Conservation (phyloP, 2,329 filamentous ascomycete genomes). For the Colletotrichum trifolii region DNA sequence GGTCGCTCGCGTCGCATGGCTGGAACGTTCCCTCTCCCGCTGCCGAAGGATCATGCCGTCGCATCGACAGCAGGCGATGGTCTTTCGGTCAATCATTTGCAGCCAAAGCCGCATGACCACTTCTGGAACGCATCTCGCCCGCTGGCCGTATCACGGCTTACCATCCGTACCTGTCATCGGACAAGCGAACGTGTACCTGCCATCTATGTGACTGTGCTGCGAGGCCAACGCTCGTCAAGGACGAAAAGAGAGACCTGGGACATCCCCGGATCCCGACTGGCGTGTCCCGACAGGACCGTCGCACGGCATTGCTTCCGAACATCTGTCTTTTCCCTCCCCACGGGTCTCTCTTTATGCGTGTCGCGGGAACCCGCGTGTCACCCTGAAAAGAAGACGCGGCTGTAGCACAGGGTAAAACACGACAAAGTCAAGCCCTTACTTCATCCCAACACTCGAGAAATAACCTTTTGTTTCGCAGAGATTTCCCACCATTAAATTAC, state of each 20-base stretch:
- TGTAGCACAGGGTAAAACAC: constrained; percentile 1
- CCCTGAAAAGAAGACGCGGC: background rate
- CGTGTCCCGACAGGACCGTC: constrained; percentile 13
- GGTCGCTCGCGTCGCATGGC: no score
- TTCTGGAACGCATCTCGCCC: no score
- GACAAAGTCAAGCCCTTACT: constrained; percentile 1
- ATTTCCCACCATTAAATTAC: background rate
- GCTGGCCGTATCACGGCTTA: no score
- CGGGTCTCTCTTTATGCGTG: constrained; percentile 18
- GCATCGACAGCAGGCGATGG: no score
- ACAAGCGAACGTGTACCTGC: no score
- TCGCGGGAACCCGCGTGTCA: constrained; percentile 13
- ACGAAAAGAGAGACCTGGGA: background rate
- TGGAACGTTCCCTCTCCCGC: no score
- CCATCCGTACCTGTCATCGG: no score
- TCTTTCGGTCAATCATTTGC: no score
- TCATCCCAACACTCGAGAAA: constrained; percentile 31
- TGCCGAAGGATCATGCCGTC: no score
- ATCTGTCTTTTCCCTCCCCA: constrained; percentile 20
- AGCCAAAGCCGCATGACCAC: no score
- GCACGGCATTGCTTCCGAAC: constrained; percentile 24
- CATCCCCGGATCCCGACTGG: constrained; percentile 9
- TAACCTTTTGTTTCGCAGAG: constrained; percentile 20
- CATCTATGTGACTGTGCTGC: background rate
- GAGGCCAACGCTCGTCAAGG: background rate